phyloP scores from a whole-genome alignment of 306 rosid species.

The Citrullus colocynthis region DNA sequence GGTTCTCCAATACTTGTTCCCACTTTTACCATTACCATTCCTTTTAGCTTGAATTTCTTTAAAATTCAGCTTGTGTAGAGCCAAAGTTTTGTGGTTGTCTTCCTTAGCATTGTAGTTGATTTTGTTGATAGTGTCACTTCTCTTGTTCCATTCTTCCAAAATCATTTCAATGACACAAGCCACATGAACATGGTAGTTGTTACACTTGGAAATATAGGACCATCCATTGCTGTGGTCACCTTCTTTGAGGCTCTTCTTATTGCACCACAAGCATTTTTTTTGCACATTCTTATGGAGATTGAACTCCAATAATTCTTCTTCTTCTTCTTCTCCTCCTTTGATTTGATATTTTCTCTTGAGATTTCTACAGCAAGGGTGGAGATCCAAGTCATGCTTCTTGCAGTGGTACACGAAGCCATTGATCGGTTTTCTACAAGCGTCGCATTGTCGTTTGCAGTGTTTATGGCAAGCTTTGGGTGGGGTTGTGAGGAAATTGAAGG shows the following conservation, averaged over 20 bases:
- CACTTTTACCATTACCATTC: not conserved
- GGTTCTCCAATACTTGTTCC: not conserved
- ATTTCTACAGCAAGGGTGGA: not conserved
- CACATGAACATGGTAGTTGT: constrained; percentile 3
- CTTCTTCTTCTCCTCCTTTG: not conserved
- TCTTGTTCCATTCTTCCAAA: not conserved
- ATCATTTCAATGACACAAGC: not conserved
- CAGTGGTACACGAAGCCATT: not conserved
- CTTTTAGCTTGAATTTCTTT: not conserved
- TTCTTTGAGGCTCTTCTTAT: not conserved
- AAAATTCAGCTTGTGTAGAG: not conserved
- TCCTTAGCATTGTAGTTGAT: not conserved
- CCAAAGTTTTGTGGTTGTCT: not conserved
- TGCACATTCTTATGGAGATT: not conserved
- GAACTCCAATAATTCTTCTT: not conserved
- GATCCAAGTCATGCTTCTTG: not conserved
- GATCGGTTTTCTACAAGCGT: not conserved
- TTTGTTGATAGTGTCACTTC: not conserved
- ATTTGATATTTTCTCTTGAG: not conserved
- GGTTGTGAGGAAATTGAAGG: not conserved
- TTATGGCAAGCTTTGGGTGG: not conserved
- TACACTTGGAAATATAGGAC: constrained; percentile 3
- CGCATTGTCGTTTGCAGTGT: not conserved
- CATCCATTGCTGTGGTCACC: not conserved
- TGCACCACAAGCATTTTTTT: not conserved